Percentiles rank a stretch among this genome's conserved stretches.
Evolutionary conservation across 2,329 filamentous ascomycete species (phyloP).

Genomic region (Stagonosporopsis vannaccii): DNA sequence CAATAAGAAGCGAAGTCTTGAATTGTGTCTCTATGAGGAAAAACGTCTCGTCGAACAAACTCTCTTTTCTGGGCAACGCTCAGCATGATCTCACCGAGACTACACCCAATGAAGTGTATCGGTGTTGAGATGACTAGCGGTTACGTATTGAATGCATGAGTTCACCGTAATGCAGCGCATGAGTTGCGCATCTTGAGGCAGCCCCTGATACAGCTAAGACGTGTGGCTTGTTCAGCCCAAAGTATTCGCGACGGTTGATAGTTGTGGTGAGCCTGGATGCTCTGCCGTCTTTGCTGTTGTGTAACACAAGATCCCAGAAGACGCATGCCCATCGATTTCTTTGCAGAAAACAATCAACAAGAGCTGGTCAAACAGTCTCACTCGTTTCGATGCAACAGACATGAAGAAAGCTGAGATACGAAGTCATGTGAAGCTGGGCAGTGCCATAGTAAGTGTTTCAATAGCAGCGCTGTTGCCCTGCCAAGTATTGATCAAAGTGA

Average conservation of each 20-base stretch:
- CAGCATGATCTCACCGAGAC: slow-evolving; percentile 5
- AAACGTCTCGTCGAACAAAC: slow-evolving; percentile 4
- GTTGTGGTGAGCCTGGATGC: slow-evolving; percentile 23
- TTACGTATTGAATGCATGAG: slow-evolving; percentile 2
- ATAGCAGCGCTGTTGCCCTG: neutral
- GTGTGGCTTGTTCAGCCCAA: slow-evolving; percentile 27
- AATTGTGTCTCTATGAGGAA: slow-evolving; percentile 1
- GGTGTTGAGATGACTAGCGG: neutral
- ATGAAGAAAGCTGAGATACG: neutral
- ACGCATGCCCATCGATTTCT: slow-evolving; percentile 17
- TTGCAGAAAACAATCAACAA: slow-evolving; percentile 26
- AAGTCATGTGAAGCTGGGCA: neutral
- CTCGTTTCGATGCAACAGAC: slow-evolving; percentile 3
- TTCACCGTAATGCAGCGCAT: slow-evolving; percentile 6
- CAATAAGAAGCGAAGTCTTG: neutral
- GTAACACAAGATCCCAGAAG: slow-evolving; percentile 24
- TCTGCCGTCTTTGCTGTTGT: slow-evolving; percentile 26
- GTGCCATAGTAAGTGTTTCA: neutral
- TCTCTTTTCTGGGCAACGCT: neutral
- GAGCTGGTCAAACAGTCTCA: slow-evolving; percentile 15
- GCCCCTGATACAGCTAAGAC: slow-evolving; percentile 23
- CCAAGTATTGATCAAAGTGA: neutral
- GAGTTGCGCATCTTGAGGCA: slow-evolving; percentile 9
- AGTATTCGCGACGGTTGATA: slow-evolving; percentile 25
- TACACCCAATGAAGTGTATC: neutral